A percentile compares a stretch with the other conserved stretches of the same genome.
Evolutionary conservation across 306 rosid genomes (phyloP).

Genomic region (Cucumis sativus): Cucumber_9930_V3 NC_026656.2:19289001-19289500

Average conservation of each 20-base stretch:
- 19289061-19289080: not conserved
- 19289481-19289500: not conserved
- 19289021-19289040: not conserved
- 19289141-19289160: not conserved
- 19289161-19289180: not conserved
- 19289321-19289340: not conserved
- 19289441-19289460: not conserved
- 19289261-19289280: not conserved
- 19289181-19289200: not conserved
- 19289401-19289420: too few relatives aligned
- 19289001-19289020: not conserved
- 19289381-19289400: not conserved
- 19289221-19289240: not conserved
- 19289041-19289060: not conserved
- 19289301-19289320: not conserved
- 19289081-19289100: not conserved
- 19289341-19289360: not conserved
- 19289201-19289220: not conserved
- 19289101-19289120: not conserved
- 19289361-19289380: not conserved
- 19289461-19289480: not conserved
- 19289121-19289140: not conserved
- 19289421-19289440: not conserved
- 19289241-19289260: not conserved
- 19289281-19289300: not conserved